A percentile compares a stretch with the other conserved stretches of the same genome.
phyloP scores from a whole-genome alignment of 2,329 filamentous ascomycete genomes.

The Ambrosiella beaveri region DNA sequence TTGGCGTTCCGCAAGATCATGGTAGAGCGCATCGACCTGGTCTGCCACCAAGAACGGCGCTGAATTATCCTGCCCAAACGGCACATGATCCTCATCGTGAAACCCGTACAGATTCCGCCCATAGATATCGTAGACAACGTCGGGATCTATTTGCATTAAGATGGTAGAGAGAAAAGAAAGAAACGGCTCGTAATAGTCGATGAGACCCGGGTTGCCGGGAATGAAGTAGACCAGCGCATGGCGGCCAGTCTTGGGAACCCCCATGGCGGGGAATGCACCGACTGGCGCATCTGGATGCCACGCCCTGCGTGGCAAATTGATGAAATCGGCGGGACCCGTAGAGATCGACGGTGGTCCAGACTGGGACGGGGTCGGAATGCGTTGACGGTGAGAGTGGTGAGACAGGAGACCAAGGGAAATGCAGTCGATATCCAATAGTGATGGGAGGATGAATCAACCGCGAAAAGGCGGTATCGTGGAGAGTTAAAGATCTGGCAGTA shows the following conservation, averaged over 20 bases:
- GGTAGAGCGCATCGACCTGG: slow-evolving; percentile 31
- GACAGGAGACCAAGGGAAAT: too few species aligned
- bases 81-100: slow-evolving; percentile 32
- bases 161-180: slow-evolving; percentile 37
- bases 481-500: too few species aligned
- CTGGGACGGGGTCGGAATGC: too few species aligned
- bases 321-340: not conserved
- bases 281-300: slow-evolving; percentile 10
- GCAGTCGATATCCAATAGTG: too few species aligned
- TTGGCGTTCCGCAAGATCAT: slow-evolving; percentile 21
- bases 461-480: too few species aligned
- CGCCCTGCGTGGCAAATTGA: slow-evolving; percentile 9
- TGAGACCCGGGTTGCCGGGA: slow-evolving; percentile 59
- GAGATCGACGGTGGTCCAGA: too few species aligned
- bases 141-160: slow-evolving; percentile 27
- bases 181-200: slow-evolving; percentile 57
- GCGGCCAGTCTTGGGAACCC: slow-evolving; percentile 14
- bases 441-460: too few species aligned
- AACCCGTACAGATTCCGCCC: slow-evolving; percentile 44
- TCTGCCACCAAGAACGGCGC: slow-evolving; percentile 34
- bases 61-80: slow-evolving; percentile 23
- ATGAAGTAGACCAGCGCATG: slow-evolving; percentile 51
- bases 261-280: slow-evolving; percentile 17
- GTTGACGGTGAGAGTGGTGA: too few species aligned
- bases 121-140: slow-evolving; percentile 33